Base-by-base conservation (phyloP, 441 rosid species). In the Pelargonium cotyledonis region DNA sequence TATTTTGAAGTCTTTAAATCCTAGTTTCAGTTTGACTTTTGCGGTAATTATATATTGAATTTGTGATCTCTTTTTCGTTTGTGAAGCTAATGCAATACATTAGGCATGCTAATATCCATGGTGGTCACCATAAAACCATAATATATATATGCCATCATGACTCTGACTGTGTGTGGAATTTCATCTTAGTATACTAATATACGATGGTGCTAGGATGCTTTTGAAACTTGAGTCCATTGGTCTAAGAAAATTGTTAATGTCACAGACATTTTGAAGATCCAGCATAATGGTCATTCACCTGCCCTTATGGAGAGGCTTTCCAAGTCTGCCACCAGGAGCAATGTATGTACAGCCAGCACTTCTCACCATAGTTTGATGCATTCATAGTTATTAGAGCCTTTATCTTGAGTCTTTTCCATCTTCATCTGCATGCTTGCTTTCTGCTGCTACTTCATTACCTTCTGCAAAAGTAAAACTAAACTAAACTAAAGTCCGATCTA, bases 341-440 rank as follows among this genome's bases (percentile, higher is more conserved):
- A 70, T 81, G 96, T 89, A 84, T 85, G 93, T 78, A 31, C 2
- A 6, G 47, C 38, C n/a, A n/a, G n/a, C n/a, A n/a, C n/a, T n/a
- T n/a, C n/a, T n/a, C n/a, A n/a, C n/a, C n/a, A n/a, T 23, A 23
- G 26, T 49, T 49, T 49, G 5, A 14, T 49, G 18, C 4, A 6
- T 49, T 49, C 16, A 12, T 8, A 49, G n/a, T 49, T 15, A 49
- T 49, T 49, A 14, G 57, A 49, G 57, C 57, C 57, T 49, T 49
- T 26, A 23, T 23, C 26, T 7, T 0, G 19, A 63, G 53, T 38
- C 21, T 66, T 62, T 49, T 44, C 14, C 57, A 49, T 68, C 41
- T 41, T 47, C 16, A 7, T 65, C 9, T 71, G 1, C 3, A 47
- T 9, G 69, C 8, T 15, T 15, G 41, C 35, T 21, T 18, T 43